These are phyloP conservation scores for Colletotrichum sp. DNA, from an alignment of 2,329 filamentous ascomycete genomes.

Conservation along the genomic window DNA sequence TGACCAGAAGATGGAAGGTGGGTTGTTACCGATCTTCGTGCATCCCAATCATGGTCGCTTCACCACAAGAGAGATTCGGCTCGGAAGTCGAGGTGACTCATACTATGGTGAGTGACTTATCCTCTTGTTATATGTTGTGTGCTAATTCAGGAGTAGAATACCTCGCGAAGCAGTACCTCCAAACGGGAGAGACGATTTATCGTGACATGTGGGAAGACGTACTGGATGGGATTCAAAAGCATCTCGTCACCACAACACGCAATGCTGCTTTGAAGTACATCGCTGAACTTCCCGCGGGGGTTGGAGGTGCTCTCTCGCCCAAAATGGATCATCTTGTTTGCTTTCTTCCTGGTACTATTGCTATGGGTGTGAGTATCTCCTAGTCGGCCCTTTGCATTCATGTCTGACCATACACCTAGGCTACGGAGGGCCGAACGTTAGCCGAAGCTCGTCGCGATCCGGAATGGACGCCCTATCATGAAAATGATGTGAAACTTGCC, in stretches of 20 bases:
- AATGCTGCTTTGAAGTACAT: neutral
- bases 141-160: neutral
- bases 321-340: neutral
- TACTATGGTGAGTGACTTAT: conserved; percentile 65
- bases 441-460: neutral
- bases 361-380: neutral
- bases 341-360: neutral
- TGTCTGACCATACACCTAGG: neutral
- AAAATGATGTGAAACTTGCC: conserved; percentile 86
- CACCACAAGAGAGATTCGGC: conserved; percentile 81
- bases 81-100: conserved; percentile 93
- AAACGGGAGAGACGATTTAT: neutral
- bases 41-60: conserved; percentile 80
- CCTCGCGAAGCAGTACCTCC: neutral
- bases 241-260: neutral
- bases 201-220: neutral
- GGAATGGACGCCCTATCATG: conserved; percentile 33
- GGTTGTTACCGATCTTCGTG: conserved; percentile 90
- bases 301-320: neutral
- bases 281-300: neutral
- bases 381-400: neutral
- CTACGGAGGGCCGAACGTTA: neutral
- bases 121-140: conserved; percentile 35
- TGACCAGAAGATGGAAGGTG: conserved; percentile 76
- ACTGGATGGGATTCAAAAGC: neutral